phyloP scores from a whole-genome alignment of 148 eudicot species.

The Rhododendron molle region DNA sequence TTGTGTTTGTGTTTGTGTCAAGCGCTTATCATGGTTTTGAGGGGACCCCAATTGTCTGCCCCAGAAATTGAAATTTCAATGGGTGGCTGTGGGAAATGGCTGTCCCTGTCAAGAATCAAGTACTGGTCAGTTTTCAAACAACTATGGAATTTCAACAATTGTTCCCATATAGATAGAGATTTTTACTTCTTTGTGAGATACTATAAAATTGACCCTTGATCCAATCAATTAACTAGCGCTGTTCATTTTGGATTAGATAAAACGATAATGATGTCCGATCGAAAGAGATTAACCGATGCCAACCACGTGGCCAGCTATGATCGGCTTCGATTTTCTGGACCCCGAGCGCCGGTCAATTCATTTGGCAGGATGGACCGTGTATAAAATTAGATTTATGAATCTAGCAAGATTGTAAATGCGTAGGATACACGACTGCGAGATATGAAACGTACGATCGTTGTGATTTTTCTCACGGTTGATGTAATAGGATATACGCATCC shows the following conservation, averaged over 20 bases:
- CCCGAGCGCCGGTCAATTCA: not conserved
- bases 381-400: not conserved
- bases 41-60: slow-evolving; percentile 6
- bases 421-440: not conserved
- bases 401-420: not conserved
- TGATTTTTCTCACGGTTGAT: not conserved
- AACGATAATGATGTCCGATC: not conserved
- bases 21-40: not conserved
- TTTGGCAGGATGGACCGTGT: not conserved
- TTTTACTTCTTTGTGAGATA: not conserved
- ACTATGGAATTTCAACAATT: not conserved
- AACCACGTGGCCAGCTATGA: not conserved
- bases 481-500: not conserved
- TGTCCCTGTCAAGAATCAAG: slow-evolving; percentile 9
- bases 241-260: not conserved
- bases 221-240: not conserved
- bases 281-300: not conserved
- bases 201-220: not conserved
- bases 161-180: not conserved
- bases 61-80: not conserved
- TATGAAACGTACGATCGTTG: not conserved
- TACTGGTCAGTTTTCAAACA: not conserved
- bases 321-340: not conserved
- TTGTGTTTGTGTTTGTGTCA: not conserved
- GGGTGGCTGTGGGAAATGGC: not conserved